Evolutionary conservation across 208 protist species (phyloP), one percentile per base, ranked within the genome.

Genomic region (Leishmania tarentolae): DNA sequence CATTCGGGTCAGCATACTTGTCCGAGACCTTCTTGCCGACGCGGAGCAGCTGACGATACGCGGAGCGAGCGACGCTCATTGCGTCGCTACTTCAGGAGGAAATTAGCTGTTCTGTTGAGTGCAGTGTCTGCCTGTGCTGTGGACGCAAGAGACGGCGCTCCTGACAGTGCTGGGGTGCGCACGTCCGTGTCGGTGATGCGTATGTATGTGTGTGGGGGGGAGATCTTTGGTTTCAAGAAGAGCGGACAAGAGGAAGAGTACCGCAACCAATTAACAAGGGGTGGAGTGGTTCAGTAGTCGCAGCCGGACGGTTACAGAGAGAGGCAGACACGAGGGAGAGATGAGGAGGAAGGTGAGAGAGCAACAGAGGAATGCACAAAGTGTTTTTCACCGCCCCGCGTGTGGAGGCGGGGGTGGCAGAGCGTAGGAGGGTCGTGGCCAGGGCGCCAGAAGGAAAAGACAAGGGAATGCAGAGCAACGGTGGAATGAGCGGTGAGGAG

Each of bases 21-120:
- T 82, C 74, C 0, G 80, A 87, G 0, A 83, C 83, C 56, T 57
- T 84, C 11, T 77, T 81, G 35, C 83, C 73, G 17, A 86, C 85
- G 19, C 91, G 88, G 9, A 97, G 86, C 19, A 97, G 84, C 71
- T 94, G 91, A 5, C 94, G 90, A 76, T 97, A 97, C 6, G 86
- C 79, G 9, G 88, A 90, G 21, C 90, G 86, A 8, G 89, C 91
- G 42, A 94, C 82, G 65, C 87, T 91, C 94, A 95, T 95, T 35
- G 72, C 44, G n/a, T 21, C 37, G 24, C 42, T 28, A 13, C 42
- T 52, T 8, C 19, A 79, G 52, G 56, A 19, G 53, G 31, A n/a
- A 68, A 73, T 56, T 28, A 19, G 11, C 19, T 40, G 21, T 3
- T 35, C 8, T 31, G 13, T 35, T 24, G 47, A 47, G n/a, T 53